Conservation (phyloP, 257 asterid species). For the Rubia yunnanensis region DNA sequence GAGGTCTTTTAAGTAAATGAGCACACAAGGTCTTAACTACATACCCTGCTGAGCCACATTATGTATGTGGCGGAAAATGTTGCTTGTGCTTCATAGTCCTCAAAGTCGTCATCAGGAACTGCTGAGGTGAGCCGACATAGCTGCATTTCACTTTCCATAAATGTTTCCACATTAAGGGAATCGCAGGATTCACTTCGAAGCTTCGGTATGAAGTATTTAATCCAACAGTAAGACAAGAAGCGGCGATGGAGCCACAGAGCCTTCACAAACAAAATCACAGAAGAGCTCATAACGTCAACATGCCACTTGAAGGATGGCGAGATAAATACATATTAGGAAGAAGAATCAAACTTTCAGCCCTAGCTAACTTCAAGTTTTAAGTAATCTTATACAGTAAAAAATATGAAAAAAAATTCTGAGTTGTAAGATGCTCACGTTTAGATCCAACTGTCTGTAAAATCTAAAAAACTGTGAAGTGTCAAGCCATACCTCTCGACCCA, state of each 20-base stretch:
- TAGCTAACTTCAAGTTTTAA: neutral
- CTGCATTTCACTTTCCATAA: constrained; percentile 41
- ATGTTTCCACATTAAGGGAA: constrained; percentile 20
- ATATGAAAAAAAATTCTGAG: neutral
- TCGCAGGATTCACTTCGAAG: constrained; percentile 10
- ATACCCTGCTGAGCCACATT: constrained; percentile 80
- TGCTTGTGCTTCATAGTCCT: constrained; percentile 77
- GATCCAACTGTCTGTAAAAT: neutral
- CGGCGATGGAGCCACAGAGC: constrained; percentile 98
- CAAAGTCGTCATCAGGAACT: constrained; percentile 53
- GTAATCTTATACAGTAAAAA: neutral
- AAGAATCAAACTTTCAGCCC: neutral
- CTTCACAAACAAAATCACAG: constrained; percentile 25
- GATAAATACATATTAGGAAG: neutral
- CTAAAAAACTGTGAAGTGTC: neutral
- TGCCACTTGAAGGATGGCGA: neutral
- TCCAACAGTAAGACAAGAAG: constrained; percentile 67
- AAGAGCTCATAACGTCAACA: neutral
- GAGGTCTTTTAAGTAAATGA: neutral
- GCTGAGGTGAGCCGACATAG: constrained; percentile 41
- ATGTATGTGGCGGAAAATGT: constrained; percentile 60
- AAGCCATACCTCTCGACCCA: constrained; percentile 79
- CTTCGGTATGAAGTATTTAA: constrained; percentile 33
- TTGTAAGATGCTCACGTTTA: neutral
- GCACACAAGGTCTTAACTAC: neutral